phyloP scores from a whole-genome alignment of 140 eudicot species.

The Senecio squalidus region DNA sequence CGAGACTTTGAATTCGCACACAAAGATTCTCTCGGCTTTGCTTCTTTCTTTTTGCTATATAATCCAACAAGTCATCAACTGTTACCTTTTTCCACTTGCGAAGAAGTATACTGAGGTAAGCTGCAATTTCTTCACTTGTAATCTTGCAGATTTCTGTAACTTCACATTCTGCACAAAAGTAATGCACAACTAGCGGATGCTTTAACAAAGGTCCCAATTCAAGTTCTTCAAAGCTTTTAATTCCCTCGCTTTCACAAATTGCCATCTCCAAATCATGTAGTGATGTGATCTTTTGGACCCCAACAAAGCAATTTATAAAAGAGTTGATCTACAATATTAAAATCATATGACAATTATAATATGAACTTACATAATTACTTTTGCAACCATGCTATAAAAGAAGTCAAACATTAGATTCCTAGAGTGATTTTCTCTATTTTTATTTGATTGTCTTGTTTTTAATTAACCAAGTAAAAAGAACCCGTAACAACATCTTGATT shows the following conservation, averaged over 20 bases:
- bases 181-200: slow-evolving; percentile 68
- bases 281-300: slow-evolving; percentile 62
- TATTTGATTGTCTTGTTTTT: neutral
- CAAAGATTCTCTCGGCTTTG: slow-evolving; percentile 38
- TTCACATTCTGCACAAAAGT: slow-evolving; percentile 50
- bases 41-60: slow-evolving; percentile 39
- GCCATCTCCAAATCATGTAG: slow-evolving; percentile 62
- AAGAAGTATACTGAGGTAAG: slow-evolving; percentile 27
- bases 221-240: slow-evolving; percentile 62
- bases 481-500: neutral
- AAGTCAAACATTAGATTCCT: neutral
- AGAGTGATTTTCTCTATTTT: neutral
- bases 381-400: neutral
- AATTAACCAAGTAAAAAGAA: neutral
- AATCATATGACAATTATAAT: neutral
- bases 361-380: neutral
- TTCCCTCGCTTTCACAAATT: slow-evolving; percentile 65
- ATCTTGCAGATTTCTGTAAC: slow-evolving; percentile 45
- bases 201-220: slow-evolving; percentile 67
- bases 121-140: slow-evolving; percentile 44
- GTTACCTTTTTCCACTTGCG: slow-evolving; percentile 24
- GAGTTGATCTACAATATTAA: slow-evolving; percentile 44
- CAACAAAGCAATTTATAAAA: slow-evolving; percentile 77
- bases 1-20: slow-evolving; percentile 61
- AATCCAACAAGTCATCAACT: slow-evolving; percentile 48